Evolutionary conservation across 192 early-diverging fungal species (phyloP).

Genomic region (Backusella parvicylindrica): DNA sequence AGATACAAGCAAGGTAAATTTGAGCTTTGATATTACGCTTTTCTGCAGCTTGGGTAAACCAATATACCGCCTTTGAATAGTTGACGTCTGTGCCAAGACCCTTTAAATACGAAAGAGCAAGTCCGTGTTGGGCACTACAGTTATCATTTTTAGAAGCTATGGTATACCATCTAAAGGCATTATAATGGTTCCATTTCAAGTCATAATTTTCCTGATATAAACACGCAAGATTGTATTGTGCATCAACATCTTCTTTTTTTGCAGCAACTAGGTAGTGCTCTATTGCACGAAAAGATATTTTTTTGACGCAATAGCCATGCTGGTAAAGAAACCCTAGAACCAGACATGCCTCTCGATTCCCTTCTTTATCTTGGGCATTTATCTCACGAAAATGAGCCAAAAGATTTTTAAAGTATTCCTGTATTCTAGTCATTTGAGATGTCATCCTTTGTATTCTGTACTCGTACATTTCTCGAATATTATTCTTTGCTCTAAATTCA

Average conservation of each 20-base stretch:
- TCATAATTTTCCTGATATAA: background rate
- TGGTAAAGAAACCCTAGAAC: background rate
- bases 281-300: background rate
- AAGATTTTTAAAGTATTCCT: background rate
- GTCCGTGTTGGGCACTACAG: background rate
- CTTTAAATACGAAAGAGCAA: background rate
- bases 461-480: background rate
- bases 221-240: background rate
- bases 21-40: background rate
- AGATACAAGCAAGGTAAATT: background rate
- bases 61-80: background rate
- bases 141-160: background rate
- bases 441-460: background rate
- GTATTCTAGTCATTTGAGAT: background rate
- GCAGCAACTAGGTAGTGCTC: background rate
- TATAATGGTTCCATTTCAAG: background rate
- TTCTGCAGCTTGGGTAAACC: background rate
- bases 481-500: too few species aligned
- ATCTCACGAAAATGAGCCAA: too few species aligned
- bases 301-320: background rate
- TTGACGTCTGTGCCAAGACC: background rate
- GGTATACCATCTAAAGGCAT: background rate
- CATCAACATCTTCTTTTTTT: background rate
- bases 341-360: background rate
- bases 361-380: background rate